Evolutionary conservation across 352 stramenopile species (phyloP), one percentile per base, ranked within the genome.

Genomic region (Peronospora destructor): DNA sequence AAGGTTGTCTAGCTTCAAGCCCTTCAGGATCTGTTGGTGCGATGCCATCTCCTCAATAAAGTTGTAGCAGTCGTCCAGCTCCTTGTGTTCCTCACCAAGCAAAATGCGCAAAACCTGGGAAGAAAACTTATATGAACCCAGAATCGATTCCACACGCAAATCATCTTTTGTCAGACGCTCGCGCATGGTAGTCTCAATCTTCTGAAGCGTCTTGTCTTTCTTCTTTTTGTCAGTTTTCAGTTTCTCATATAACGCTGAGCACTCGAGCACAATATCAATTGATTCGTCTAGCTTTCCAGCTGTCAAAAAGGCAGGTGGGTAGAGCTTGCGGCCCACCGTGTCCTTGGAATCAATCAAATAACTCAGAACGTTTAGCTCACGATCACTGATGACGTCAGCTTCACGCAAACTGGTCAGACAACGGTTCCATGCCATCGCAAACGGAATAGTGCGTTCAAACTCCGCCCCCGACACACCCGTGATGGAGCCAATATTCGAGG

Each of bases 91-190:
- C n/a, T 92, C 81, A 13, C 81, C 81, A 3, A 92, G 61, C 17
- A 92, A 51, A 38, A 89, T 75, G 14, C 75, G 75, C 19, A 92
- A 36, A 10, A 89, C 79, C 36, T 92, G 81, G 0, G 81, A 92
- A 8, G 81, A 89, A 54, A 92, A 92, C 56, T 90, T 90, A 64
- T 90, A 92, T 12, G 78, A 90, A 0, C 81, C 81, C n/a, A 90
- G 26, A 55, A 92, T 87, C 2, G 78, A 85, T 48, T 92, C 76
- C 3, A 92, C 59, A 46, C 81, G 78, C 39, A 92, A 36, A 32
- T 92, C 78, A 37, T 92, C 81, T 54, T 92, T 92, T 1, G 83
- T 68, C 12, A 92, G 59, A 55, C 81, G 75, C 28, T 88, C 78
- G 6, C 74, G 77, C 81, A 92, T 92, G 0, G 73, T 85, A 17